phyloP scores from a whole-genome alignment of 1,284 basidiomycete genomes.

The Stygiomarasmius scandens region DNA sequence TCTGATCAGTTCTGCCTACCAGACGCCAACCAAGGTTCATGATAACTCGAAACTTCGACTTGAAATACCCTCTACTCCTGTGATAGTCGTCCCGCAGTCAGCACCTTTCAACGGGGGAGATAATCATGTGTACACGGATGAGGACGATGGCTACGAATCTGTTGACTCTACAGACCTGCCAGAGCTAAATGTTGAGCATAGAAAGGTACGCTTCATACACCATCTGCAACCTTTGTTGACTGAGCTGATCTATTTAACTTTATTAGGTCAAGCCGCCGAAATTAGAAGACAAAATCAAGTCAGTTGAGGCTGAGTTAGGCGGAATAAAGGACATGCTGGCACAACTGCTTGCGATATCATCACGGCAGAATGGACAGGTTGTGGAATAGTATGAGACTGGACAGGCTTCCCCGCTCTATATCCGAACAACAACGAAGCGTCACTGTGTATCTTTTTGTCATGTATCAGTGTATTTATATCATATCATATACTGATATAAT shows the following conservation, averaged over 20 bases:
- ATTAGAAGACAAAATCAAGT: conserved; percentile 23
- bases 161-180: conserved; percentile 19
- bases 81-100: no score
- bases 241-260: neutral
- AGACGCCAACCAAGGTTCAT: no score
- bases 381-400: no score
- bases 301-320: conserved; percentile 22
- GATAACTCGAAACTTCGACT: no score
- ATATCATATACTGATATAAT: no score
- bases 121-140: neutral
- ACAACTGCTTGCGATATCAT: conserved; percentile 10
- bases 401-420: no score
- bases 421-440: no score
- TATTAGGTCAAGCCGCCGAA: conserved; percentile 19
- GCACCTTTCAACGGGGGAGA: neutral
- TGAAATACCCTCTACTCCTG: no score
- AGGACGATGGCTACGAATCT: conserved; percentile 8
- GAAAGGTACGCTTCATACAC: conserved; percentile 14
- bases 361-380: neutral
- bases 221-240: neutral
- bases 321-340: conserved; percentile 25
- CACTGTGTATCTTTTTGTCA: no score
- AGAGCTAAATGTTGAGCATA: conserved; percentile 14
- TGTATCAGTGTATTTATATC: no score
- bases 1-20: no score